phyloP scores from a whole-genome alignment of 2,329 filamentous ascomycete species.

The Lasiodiplodia citricola region DNA sequence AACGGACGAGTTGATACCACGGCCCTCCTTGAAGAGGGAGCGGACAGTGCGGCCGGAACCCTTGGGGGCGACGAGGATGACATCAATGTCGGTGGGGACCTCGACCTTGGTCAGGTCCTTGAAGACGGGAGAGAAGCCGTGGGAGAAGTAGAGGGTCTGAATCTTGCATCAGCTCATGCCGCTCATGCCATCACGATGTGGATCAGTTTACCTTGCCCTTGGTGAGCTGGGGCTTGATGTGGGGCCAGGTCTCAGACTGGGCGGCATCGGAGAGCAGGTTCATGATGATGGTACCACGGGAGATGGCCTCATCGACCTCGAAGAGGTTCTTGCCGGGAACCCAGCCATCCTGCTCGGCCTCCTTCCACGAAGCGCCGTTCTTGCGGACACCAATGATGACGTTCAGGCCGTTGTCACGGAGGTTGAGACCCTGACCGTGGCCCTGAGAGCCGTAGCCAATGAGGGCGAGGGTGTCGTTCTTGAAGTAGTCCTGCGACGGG shows the following conservation, averaged over 20 bases:
- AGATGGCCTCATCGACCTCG: slow-evolving; percentile 95
- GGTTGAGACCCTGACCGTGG: slow-evolving; percentile 98
- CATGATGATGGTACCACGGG: slow-evolving; percentile 94
- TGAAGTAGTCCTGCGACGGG: slow-evolving; percentile 86
- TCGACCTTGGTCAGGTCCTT: slow-evolving; percentile 99
- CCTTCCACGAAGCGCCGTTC: slow-evolving; percentile 98
- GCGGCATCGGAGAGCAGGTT: slow-evolving; percentile 98
- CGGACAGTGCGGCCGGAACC: slow-evolving; percentile 98
- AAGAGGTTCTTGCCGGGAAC: slow-evolving; percentile 98
- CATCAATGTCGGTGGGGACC: slow-evolving; percentile 91
- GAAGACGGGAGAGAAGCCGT: slow-evolving; percentile 99
- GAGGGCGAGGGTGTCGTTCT: slow-evolving; percentile 97
- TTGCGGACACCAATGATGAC: slow-evolving; percentile 99
- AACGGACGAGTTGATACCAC: slow-evolving; percentile 99
- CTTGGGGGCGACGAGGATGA: slow-evolving; percentile 99
- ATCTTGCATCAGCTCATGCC: slow-evolving; percentile 31
- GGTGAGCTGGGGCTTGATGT: slow-evolving; percentile 96
- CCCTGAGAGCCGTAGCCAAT: slow-evolving; percentile 99
- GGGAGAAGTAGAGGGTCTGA: slow-evolving; percentile 99
- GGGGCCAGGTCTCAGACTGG: slow-evolving; percentile 98
- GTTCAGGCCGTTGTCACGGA: slow-evolving; percentile 99
- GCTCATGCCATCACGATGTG: slow-evolving; percentile 6
- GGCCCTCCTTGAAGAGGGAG: slow-evolving; percentile 97
- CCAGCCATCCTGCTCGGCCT: slow-evolving; percentile 97
- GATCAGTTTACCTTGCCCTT: slow-evolving; percentile 84